phyloP scores from a whole-genome alignment of 345 rosid genomes.

The Combretum micranthum region DNA sequence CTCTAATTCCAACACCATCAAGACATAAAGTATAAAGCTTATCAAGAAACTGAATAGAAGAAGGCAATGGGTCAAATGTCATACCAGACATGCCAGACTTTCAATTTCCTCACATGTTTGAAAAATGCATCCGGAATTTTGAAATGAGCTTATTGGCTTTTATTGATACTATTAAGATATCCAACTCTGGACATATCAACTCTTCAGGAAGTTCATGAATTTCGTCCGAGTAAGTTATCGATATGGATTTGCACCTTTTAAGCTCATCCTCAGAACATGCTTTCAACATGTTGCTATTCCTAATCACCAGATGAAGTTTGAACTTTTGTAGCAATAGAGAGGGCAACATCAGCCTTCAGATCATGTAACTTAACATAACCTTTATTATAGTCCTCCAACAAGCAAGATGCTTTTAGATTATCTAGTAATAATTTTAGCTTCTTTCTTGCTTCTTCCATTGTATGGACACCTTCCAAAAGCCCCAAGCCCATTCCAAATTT shows the following conservation, averaged over 20 bases:
- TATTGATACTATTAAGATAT: not conserved
- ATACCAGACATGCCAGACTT: constrained; percentile 7
- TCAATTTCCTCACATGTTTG: constrained; percentile 11
- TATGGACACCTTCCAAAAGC: not conserved
- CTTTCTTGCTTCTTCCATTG: constrained; percentile 7
- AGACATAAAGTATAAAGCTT: no score
- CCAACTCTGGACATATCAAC: constrained; percentile 12
- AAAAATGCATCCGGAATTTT: constrained; percentile 10
- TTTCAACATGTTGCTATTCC: not conserved
- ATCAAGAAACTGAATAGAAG: no score
- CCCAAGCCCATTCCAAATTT: constrained; percentile 21
- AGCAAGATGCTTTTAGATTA: constrained; percentile 17
- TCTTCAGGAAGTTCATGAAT: not conserved
- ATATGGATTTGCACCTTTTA: not conserved
- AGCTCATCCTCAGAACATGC: not conserved
- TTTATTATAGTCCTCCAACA: constrained; percentile 9
- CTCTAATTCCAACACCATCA: no score
- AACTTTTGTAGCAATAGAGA: constrained; percentile 10
- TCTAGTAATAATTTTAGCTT: constrained; percentile 9
- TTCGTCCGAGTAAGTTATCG: not conserved
- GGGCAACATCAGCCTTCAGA: constrained; percentile 14
- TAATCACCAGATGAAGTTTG: not conserved
- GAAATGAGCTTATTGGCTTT: fast-evolving
- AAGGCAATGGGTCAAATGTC: not conserved
- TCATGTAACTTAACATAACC: constrained; percentile 11